Percentiles rank a stretch among this genome's conserved stretches.
Evolutionary conservation across 768 basidiomycete genomes (phyloP).

Genomic region (Chalciporus sphaerocephalus): DNA sequence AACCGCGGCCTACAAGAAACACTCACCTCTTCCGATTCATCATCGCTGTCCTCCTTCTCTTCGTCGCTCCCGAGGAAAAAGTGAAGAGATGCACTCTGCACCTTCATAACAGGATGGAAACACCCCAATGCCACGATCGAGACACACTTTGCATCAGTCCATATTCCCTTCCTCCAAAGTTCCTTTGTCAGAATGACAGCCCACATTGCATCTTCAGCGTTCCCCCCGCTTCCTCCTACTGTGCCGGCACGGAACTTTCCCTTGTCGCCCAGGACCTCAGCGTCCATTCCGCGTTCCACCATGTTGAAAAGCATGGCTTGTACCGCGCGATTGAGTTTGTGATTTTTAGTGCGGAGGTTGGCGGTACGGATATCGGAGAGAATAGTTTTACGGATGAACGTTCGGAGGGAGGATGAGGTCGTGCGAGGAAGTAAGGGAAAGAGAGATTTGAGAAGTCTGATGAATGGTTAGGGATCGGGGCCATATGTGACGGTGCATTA

Average conservation of each 20-base stretch:
- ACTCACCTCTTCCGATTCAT: conserved; percentile 53
- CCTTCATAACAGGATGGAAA: conserved; percentile 90
- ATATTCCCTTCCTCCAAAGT: conserved; percentile 89
- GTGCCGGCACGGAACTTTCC: conserved; percentile 56
- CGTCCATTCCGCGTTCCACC: conserved; percentile 90
- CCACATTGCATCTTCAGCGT: conserved; percentile 93
- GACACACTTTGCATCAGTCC: conserved; percentile 90
- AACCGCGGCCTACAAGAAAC: neutral
- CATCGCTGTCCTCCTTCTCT: conserved; percentile 65
- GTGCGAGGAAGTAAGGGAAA: conserved; percentile 96
- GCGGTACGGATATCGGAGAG: conserved; percentile 89
- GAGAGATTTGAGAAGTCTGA: conserved; percentile 81
- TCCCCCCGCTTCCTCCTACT: conserved; percentile 37
- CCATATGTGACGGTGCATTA: neutral
- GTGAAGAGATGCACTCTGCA: conserved; percentile 89
- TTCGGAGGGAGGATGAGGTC: conserved; percentile 76
- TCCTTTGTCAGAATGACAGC: conserved; percentile 91
- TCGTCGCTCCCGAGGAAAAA: conserved; percentile 94
- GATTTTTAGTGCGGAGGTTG: conserved; percentile 83
- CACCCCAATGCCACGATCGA: conserved; percentile 89
- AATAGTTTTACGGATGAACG: conserved; percentile 89
- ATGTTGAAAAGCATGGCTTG: conserved; percentile 95
- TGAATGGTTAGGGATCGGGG: conserved; percentile 2
- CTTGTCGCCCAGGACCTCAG: conserved; percentile 77
- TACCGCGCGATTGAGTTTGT: conserved; percentile 93